These are phyloP conservation scores for Quercus cerris DNA, from an alignment of 306 rosid genomes.

Conservation along the genomic window DNA sequence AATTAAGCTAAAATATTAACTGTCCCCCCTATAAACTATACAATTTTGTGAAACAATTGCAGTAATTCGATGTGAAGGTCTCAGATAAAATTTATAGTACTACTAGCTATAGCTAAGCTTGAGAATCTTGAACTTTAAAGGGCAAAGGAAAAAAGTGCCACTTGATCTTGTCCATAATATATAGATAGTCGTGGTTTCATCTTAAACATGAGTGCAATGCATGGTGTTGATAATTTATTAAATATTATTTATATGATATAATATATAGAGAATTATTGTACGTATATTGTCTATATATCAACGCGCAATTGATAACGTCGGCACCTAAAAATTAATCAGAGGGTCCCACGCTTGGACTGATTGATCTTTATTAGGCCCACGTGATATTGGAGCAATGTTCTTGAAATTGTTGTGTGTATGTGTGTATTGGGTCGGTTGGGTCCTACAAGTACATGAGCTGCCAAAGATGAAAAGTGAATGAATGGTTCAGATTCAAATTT, in stretches of 20 bases:
- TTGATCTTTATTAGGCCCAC: background rate
- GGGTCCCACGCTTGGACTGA: slow-evolving; percentile 22
- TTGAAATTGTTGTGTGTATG: slow-evolving; percentile 26
- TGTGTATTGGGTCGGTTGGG: slow-evolving; percentile 1
- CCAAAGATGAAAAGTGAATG: slow-evolving; percentile 21
- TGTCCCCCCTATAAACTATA: background rate
- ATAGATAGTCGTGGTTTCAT: too few relatives aligned
- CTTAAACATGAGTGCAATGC: background rate
- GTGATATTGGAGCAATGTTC: background rate
- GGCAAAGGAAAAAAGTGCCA: background rate
- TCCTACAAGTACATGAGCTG: slow-evolving; percentile 18
- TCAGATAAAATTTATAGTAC: background rate
- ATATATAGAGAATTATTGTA: slow-evolving; percentile 21
- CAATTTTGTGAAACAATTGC: background rate
- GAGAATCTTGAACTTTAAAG: background rate
- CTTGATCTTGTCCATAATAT: too few relatives aligned
- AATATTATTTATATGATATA: too few relatives aligned
- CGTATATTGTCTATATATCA: slow-evolving; percentile 4
- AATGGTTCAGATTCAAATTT: background rate
- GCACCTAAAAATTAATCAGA: slow-evolving; percentile 28
- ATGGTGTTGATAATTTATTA: slow-evolving; percentile 24
- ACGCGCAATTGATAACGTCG: slow-evolving; percentile 12
- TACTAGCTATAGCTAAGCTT: background rate
- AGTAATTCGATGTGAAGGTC: background rate
- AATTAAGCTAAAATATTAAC: background rate